phyloP scores from a whole-genome alignment of 2,329 filamentous ascomycete species.

The Xylariales sp. region DNA sequence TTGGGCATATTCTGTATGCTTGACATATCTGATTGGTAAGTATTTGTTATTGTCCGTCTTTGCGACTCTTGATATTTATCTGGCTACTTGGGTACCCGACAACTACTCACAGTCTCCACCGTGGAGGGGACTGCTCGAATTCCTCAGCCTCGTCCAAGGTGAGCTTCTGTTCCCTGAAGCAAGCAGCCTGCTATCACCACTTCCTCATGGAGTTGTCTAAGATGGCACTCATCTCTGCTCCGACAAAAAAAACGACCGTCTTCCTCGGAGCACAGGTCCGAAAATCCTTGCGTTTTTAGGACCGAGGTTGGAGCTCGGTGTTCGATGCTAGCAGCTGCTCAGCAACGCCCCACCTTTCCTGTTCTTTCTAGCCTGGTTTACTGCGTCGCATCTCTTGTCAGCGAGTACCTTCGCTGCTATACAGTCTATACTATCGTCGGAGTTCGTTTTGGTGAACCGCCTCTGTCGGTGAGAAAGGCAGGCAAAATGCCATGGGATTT shows the following conservation, averaged over 20 bases:
- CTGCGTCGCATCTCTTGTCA: conserved; percentile 24
- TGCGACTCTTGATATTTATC: too few relatives aligned
- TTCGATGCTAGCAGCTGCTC: conserved; percentile 31
- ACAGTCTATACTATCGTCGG: conserved; percentile 25
- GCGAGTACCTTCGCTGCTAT: conserved; percentile 25
- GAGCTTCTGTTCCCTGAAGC: too few relatives aligned
- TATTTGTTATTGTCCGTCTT: too few relatives aligned
- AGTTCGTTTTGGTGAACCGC: conserved; percentile 9
- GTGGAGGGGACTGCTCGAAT: too few relatives aligned
- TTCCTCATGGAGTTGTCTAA: not conserved
- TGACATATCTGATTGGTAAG: too few relatives aligned
- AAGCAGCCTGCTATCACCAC: too few relatives aligned
- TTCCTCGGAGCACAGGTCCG: conserved; percentile 26
- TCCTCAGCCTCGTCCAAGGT: too few relatives aligned
- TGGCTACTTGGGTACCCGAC: too few relatives aligned
- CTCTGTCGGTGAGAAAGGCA: conserved; percentile 14
- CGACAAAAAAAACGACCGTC: not conserved
- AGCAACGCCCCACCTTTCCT: conserved; percentile 26
- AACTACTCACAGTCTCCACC: too few relatives aligned
- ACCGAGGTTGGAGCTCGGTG: conserved; percentile 29
- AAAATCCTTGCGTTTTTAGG: conserved; percentile 27
- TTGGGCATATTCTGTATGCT: too few relatives aligned
- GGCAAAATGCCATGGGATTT: conserved; percentile 32
- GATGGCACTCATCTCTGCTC: conserved; percentile 1
- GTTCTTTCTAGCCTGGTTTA: conserved; percentile 25